Base-by-base conservation (phyloP, 208 protist genomes). In the Vickermania ingenoplastis region DNA sequence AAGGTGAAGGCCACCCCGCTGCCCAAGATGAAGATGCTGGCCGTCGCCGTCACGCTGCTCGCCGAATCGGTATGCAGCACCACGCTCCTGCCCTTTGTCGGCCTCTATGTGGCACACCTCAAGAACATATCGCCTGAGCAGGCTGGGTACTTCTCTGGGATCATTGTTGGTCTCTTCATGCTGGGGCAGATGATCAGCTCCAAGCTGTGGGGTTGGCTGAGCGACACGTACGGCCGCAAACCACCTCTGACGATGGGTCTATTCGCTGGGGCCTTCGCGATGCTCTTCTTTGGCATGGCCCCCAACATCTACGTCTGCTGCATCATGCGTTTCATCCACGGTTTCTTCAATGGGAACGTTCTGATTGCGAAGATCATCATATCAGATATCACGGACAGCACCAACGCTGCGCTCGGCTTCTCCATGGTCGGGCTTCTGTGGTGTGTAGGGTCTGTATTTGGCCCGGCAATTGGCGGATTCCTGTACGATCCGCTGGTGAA, bases 351-450 rank as follows among this genome's bases (percentile, higher is more conserved):
- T 55, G 83, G 83, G 7, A 87, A 86, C 63, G 69, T 86, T 25
- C 68, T 91, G 25, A 76, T 91, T 17, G 79, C 80, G 27, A 91
- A 91, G 62, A 88, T 80, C 23, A 71, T 86, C 26, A 75, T 88
- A 41, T 79, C 83, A 0, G 83, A 88, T 50, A 87, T 88, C 65
- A 79, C 82, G 11, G 80, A 91, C 59, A 77, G 73, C 57, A 84
- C 78, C 1, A 86, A 75, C 29, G 78, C 82, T 60, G 77, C 78
- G 4, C 67, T 75, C 56, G 95, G 96, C 48, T 99, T 99, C 73
- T 90, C 94, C n/a, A 96, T 97, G 36, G 95, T 99, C 21, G 98
- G 92, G 64, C 95, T 98, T 67, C 73, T 76, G 25, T 83, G 70
- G 63, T 75, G 73, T 1, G 67, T 86, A 17, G 80, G 83, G 25